Evolutionary conservation across 805 yeast species (phyloP).

Genomic region (Citeromyces matritensis): DNA sequence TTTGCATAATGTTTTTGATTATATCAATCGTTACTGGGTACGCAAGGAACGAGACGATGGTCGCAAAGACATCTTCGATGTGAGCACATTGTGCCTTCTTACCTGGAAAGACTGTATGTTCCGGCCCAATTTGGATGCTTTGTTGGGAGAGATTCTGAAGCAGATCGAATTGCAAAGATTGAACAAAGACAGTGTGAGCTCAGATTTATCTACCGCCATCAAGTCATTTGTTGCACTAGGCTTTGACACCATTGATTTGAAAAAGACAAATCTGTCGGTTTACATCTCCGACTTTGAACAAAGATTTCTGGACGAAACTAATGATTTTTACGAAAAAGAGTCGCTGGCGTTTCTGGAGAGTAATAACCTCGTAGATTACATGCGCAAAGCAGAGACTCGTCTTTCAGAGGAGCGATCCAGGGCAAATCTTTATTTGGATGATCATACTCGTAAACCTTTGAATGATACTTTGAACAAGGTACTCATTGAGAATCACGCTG

Average conservation of each 20-base stretch:
- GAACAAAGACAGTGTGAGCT: conserved; percentile 57
- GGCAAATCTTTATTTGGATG: conserved; percentile 69
- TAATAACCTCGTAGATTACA: conserved; percentile 81
- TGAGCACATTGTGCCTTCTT: conserved; percentile 72
- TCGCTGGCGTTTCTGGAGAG: conserved; percentile 48
- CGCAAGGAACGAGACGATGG: conserved; percentile 93
- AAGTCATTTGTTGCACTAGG: conserved; percentile 83
- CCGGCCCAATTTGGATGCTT: conserved; percentile 37
- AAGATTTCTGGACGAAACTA: conserved; percentile 58
- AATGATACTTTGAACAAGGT: conserved; percentile 64
- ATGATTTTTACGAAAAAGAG: conserved; percentile 52
- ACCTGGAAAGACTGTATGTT: conserved; percentile 85
- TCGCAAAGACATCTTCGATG: conserved; percentile 77
- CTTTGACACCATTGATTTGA: conserved; percentile 79
- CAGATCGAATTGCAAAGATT: conserved; percentile 69
- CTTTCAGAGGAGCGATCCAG: conserved; percentile 73
- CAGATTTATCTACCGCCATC: conserved; percentile 56
- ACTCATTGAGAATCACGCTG: conserved; percentile 68
- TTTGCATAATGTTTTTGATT: conserved; percentile 85
- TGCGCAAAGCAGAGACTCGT: conserved; percentile 72
- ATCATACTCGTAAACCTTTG: conserved; percentile 65
- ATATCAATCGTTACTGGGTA: conserved; percentile 96
- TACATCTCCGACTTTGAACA: conserved; percentile 72
- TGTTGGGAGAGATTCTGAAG: conserved; percentile 60
- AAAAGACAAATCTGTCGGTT: conserved; percentile 69